These are phyloP conservation scores for Aspergillus ellipticus DNA, from an alignment of 495 filamentous ascomycete genomes.

Conservation along the genomic window DNA sequence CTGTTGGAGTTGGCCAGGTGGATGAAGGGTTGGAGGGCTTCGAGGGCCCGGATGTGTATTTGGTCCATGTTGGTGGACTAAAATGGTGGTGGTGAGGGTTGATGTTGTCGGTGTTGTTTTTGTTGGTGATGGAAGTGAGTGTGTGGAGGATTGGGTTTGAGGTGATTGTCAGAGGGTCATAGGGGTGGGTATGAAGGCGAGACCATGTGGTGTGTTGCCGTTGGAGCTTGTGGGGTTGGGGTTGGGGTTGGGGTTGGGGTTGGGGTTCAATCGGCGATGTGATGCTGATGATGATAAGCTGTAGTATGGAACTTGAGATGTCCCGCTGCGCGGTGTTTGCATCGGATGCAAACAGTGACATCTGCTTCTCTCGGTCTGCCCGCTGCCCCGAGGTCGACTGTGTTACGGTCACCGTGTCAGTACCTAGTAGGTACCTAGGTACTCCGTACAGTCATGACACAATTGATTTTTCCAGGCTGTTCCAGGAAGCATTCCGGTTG, in stretches of 20 bases:
- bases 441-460: not conserved
- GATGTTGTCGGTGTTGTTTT: not conserved
- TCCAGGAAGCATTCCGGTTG: not conserved
- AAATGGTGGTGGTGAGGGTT: slow-evolving; percentile 18
- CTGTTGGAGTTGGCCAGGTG: slow-evolving; percentile 71
- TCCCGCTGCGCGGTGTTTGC: slow-evolving; percentile 16
- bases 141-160: too few relatives aligned
- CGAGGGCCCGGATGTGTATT: slow-evolving; percentile 67
- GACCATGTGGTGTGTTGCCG: too few relatives aligned
- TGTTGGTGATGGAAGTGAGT: not conserved
- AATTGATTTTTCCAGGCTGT: not conserved
- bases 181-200: too few relatives aligned
- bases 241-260: not conserved
- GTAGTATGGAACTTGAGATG: not conserved
- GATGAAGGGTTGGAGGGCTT: slow-evolving; percentile 85
- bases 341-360: slow-evolving; percentile 19
- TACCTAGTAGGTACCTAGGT: not conserved
- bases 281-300: not conserved
- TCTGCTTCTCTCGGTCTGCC: slow-evolving; percentile 5
- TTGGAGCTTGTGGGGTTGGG: too few relatives aligned
- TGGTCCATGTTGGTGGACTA: slow-evolving; percentile 67
- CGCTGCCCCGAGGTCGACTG: too few relatives aligned
- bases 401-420: not conserved
- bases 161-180: not conserved
- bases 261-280: not conserved